Evolutionary conservation across 1,284 basidiomycete species (phyloP).

Genomic region (Rhodotorula sp.): DNA sequence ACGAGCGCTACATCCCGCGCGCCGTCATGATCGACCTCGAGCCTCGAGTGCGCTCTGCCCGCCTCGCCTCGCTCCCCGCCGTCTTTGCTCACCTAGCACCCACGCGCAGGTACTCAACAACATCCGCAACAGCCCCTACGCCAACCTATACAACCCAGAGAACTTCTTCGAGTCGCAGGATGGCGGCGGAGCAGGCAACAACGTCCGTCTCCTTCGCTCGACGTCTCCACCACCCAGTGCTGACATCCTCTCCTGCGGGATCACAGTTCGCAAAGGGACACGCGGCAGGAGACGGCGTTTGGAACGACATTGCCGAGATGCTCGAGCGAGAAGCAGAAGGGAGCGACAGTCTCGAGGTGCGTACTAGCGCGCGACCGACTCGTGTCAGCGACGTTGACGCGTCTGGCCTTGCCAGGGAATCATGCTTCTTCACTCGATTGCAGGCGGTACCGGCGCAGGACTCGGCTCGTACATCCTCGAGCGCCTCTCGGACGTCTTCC

Average conservation of each 20-base stretch:
- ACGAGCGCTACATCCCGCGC: constrained; percentile 97
- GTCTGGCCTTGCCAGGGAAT: constrained; percentile 69
- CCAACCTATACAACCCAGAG: constrained; percentile 94
- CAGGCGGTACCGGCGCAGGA: constrained; percentile 96
- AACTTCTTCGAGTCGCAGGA: constrained; percentile 95
- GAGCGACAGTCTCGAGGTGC: constrained; percentile 92
- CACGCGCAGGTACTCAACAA: constrained; percentile 85
- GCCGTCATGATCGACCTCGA: constrained; percentile 98
- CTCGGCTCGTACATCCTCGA: constrained; percentile 96
- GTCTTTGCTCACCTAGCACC: neutral
- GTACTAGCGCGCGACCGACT: constrained; percentile 34
- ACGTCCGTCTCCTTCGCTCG: constrained; percentile 49
- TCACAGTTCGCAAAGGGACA: constrained; percentile 52
- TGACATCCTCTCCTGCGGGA: neutral
- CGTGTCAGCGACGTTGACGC: too few species aligned
- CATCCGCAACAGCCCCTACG: constrained; percentile 82
- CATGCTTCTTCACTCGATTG: constrained; percentile 98
- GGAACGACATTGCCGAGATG: constrained; percentile 99
- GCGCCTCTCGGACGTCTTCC: constrained; percentile 94
- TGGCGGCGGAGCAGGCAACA: constrained; percentile 97
- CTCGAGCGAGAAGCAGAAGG: constrained; percentile 98
- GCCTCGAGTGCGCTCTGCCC: constrained; percentile 69
- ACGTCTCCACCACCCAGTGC: neutral
- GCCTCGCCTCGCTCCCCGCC: too few species aligned
- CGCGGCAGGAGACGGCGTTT: constrained; percentile 81